Evolutionary conservation across 2,329 filamentous ascomycete species (phyloP), one percentile per base, ranked within the genome.

Genomic region (Fusarium sp.): DNA sequence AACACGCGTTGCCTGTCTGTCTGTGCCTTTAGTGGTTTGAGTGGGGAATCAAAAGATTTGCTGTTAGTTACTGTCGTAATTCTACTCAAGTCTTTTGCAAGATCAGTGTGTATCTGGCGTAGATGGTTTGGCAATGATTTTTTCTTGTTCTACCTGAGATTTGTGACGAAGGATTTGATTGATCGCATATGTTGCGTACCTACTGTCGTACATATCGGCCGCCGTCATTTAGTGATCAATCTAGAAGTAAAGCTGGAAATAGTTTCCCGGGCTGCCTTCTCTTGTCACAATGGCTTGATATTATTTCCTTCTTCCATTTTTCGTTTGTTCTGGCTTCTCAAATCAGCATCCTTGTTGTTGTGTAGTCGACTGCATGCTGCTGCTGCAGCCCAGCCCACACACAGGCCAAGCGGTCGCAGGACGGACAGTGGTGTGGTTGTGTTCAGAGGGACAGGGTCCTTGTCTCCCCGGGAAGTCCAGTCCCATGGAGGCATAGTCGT

Each of bases 321-420:
- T 44, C 28, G 42, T 48, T 60, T 71, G 71, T 55, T 44, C 30
- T 57, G 22, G 10, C 28, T 22, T 38, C 38, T 44, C 48, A 44
- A 54, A 42, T 55, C 56, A 72, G 52, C 56, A 77, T 51, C 75
- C 65, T 70, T 73, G 72, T 69, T 65, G 38, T 68, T 50, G 62
- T 61, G 65, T 64, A 66, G 61, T 47, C 50, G 60, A 63, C 47
- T 66, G 47, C 47, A 68, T 24, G 34, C 18, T 47, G 42, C 47
- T 70, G 69, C 67, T 70, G 74, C 73, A 75, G 73, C 50, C 66
- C 68, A 64, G 67, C 48, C 55, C 70, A 75, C 66, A 70, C 63
- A 71, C 68, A 74, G 74, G 70, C 75, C 70, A 77, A 70, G 67
- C 61, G 75, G 72, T 77, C 67, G 75, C 75, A 77, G 75, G 73